phyloP scores from a whole-genome alignment of 2,329 filamentous ascomycete species.

The Zasmidium citrigriseum region DNA sequence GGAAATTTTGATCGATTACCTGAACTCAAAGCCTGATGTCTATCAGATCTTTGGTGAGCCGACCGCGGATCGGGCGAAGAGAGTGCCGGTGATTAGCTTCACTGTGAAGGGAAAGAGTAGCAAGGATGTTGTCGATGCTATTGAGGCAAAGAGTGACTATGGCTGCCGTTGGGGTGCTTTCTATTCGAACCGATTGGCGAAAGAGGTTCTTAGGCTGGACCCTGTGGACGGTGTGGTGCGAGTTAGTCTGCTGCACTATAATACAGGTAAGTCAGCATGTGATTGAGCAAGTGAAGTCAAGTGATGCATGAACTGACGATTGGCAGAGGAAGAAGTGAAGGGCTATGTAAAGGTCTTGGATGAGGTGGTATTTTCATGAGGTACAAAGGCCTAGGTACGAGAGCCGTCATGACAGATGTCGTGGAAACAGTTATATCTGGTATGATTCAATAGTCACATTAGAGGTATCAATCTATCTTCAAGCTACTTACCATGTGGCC shows the following conservation, averaged over 20 bases:
- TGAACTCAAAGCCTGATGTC: constrained; percentile 54
- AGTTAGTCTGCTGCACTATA: constrained; percentile 74
- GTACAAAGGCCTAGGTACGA: no score
- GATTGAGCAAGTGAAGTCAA: constrained; percentile 1
- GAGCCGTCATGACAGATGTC: no score
- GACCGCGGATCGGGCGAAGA: constrained; percentile 46
- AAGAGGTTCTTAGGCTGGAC: constrained; percentile 58
- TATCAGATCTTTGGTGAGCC: constrained; percentile 60
- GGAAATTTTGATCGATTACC: constrained; percentile 59
- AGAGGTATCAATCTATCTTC: no score
- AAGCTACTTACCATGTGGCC: no score
- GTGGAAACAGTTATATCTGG: no score
- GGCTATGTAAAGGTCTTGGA: constrained; percentile 56
- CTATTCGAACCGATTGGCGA: constrained; percentile 64
- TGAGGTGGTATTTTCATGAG: constrained; percentile 39
- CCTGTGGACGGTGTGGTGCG: constrained; percentile 65
- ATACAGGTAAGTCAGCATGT: constrained; percentile 56
- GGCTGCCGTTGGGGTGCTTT: constrained; percentile 69
- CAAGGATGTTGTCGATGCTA: constrained; percentile 60
- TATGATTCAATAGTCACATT: no score
- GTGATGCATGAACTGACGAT: constrained; percentile 3
- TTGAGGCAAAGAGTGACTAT: constrained; percentile 60
- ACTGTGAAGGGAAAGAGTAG: constrained; percentile 59
- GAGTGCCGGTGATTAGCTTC: constrained; percentile 70
- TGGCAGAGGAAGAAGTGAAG: constrained; percentile 57